Evolutionary conservation across 2,329 filamentous ascomycete genomes (phyloP).

Genomic region (Beauveria rudraprayagi): DNA sequence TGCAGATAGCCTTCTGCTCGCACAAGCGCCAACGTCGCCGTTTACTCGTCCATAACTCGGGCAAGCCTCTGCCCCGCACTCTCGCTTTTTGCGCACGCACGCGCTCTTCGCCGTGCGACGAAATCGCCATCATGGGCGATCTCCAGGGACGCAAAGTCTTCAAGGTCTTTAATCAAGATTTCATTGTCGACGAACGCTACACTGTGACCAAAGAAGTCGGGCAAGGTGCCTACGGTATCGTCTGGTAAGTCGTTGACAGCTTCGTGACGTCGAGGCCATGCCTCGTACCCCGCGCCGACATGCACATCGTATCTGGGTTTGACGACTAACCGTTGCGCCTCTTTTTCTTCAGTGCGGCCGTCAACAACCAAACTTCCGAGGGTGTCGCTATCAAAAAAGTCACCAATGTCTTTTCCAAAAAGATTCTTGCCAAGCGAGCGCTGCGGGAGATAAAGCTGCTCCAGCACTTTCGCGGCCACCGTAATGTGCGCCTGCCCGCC

Average conservation of each 20-base stretch:
- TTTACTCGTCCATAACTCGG: neutral
- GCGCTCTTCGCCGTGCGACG: slow-evolving; percentile 4
- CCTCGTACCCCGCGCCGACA: slow-evolving; percentile 14
- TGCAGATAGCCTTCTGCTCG: neutral
- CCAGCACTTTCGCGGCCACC: slow-evolving; percentile 90
- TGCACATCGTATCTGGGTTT: neutral
- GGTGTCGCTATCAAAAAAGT: slow-evolving; percentile 99
- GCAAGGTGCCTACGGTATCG: slow-evolving; percentile 96
- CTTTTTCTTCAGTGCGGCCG: slow-evolving; percentile 61
- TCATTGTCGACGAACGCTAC: slow-evolving; percentile 96
- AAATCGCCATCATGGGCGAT: slow-evolving; percentile 25
- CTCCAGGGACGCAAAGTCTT: slow-evolving; percentile 71
- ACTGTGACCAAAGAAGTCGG: slow-evolving; percentile 98
- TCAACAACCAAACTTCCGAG: slow-evolving; percentile 83
- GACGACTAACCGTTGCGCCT: neutral
- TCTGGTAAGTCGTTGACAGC: slow-evolving; percentile 58
- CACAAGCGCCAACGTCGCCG: neutral
- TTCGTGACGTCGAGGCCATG: neutral
- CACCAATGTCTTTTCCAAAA: slow-evolving; percentile 99
- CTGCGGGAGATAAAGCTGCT: slow-evolving; percentile 97
- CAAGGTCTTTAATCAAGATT: slow-evolving; percentile 99
- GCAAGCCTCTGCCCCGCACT: slow-evolving; percentile 1
- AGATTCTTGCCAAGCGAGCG: slow-evolving; percentile 96
- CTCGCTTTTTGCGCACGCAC: slow-evolving; percentile 8
- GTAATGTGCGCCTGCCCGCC: slow-evolving; percentile 54